phyloP scores from a whole-genome alignment of 2,329 filamentous ascomycete genomes.

The Apiospora aurea region DNA sequence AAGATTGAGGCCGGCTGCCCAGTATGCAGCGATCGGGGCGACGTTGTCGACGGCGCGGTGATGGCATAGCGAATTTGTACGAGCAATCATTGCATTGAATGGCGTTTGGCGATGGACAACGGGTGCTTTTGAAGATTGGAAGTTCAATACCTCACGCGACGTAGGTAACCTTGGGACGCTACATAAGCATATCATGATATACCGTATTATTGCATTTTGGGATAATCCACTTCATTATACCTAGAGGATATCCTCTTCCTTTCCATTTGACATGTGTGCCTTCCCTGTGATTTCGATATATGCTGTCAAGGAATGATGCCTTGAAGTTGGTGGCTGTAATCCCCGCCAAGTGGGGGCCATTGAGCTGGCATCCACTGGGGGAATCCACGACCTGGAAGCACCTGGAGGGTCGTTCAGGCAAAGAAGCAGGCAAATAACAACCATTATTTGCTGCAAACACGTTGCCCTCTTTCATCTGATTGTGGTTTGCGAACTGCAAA shows the following conservation, averaged over 20 bases:
- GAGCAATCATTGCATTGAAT: constrained; percentile 13
- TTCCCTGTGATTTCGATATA: neutral
- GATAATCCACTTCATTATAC: neutral
- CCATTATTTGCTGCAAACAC: neutral
- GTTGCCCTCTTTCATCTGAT: neutral
- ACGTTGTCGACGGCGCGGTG: constrained; percentile 31
- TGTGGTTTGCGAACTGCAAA: neutral
- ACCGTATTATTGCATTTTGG: constrained; percentile 8
- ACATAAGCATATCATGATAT: constrained; percentile 12
- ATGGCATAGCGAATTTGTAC: constrained; percentile 4
- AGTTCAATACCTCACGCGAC: constrained; percentile 1
- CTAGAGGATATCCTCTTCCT: neutral
- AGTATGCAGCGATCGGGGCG: constrained; percentile 54
- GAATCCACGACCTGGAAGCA: neutral
- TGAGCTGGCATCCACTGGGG: neutral
- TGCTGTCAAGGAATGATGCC: neutral
- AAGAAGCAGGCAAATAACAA: neutral
- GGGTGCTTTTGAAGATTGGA: neutral
- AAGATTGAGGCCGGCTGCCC: constrained; percentile 72
- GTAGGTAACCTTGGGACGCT: neutral
- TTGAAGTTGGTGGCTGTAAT: neutral
- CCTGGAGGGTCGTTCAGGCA: neutral
- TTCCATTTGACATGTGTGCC: neutral
- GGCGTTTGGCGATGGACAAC: constrained; percentile 17
- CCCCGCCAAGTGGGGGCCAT: constrained; percentile 11